Evolutionary conservation across 1,284 basidiomycete genomes (phyloP).

Genomic region (Malassezia globosa): DNA sequence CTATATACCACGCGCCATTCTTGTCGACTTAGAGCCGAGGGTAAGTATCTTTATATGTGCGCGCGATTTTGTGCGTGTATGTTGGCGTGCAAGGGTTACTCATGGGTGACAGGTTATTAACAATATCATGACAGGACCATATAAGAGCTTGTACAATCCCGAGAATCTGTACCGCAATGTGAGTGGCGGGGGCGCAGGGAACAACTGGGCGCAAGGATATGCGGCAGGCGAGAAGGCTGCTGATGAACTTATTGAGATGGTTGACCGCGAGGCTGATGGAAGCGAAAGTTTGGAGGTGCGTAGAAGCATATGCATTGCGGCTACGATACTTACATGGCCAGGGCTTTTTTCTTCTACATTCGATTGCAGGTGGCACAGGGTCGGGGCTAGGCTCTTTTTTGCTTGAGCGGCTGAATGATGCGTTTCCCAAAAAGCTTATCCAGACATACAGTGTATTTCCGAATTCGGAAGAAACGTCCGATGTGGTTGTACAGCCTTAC

Average conservation of each 20-base stretch:
- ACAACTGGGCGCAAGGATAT: constrained; percentile 94
- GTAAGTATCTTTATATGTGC: constrained; percentile 54
- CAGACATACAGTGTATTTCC: constrained; percentile 99
- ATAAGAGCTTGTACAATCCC: constrained; percentile 88
- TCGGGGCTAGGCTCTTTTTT: constrained; percentile 95
- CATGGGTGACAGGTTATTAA: constrained; percentile 68
- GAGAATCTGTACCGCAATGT: constrained; percentile 94
- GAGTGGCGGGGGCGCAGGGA: constrained; percentile 93
- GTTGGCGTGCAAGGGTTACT: background rate
- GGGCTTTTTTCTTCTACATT: constrained; percentile 98
- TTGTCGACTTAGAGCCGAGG: constrained; percentile 93
- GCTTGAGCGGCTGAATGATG: constrained; percentile 89
- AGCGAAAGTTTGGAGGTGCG: constrained; percentile 88
- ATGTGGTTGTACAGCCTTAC: constrained; percentile 74
- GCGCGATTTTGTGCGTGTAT: background rate
- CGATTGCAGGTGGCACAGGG: constrained; percentile 95
- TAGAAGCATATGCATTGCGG: background rate
- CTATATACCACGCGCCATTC: constrained; percentile 90
- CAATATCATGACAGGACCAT: constrained; percentile 81
- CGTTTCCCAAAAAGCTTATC: constrained; percentile 96
- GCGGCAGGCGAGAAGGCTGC: constrained; percentile 75
- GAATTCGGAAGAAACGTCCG: constrained; percentile 52
- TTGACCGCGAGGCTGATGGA: constrained; percentile 94
- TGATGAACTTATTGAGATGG: constrained; percentile 98
- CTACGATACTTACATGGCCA: constrained; percentile 48